Evolutionary conservation across 352 stramenopile species (phyloP).

Genomic region (Globisporangium emineosum): DNA sequence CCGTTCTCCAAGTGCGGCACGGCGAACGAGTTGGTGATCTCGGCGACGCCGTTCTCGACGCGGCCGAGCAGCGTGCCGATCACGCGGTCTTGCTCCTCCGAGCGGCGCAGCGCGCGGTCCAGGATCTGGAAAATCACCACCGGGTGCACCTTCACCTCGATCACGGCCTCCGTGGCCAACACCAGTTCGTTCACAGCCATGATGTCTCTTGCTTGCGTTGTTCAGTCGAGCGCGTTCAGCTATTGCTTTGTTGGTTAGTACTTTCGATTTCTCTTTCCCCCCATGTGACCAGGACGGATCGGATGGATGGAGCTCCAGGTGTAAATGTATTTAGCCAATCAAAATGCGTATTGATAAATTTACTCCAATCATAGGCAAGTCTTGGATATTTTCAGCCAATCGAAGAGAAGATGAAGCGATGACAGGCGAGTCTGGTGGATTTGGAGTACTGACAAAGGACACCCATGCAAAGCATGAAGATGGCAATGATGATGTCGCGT

Average conservation of each 20-base stretch:
- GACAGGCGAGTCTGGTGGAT: neutral
- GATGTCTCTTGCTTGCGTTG: conserved; percentile 6
- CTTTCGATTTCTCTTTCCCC: neutral
- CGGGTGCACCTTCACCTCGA: conserved; percentile 90
- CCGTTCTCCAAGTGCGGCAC: conserved; percentile 96
- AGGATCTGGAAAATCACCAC: conserved; percentile 97
- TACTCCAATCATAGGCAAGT: neutral
- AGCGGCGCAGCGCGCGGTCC: conserved; percentile 94
- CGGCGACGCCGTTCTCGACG: conserved; percentile 79
- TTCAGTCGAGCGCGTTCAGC: neutral
- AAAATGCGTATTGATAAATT: neutral
- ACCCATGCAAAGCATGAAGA: neutral
- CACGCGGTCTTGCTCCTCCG: conserved; percentile 92
- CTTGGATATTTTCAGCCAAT: neutral
- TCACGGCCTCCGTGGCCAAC: conserved; percentile 78
- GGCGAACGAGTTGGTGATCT: conserved; percentile 96
- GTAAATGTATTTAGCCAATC: neutral
- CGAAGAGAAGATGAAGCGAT: neutral
- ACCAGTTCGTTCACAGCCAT: conserved; percentile 50
- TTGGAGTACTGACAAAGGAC: neutral
- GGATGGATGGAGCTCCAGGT: conserved; percentile 15
- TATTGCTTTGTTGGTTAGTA: neutral
- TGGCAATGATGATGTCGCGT: neutral
- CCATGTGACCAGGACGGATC: neutral
- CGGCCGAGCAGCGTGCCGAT: conserved; percentile 97